phyloP scores from a whole-genome alignment of 2,329 filamentous ascomycete genomes.

The Colletotrichum endophyticum region DNA sequence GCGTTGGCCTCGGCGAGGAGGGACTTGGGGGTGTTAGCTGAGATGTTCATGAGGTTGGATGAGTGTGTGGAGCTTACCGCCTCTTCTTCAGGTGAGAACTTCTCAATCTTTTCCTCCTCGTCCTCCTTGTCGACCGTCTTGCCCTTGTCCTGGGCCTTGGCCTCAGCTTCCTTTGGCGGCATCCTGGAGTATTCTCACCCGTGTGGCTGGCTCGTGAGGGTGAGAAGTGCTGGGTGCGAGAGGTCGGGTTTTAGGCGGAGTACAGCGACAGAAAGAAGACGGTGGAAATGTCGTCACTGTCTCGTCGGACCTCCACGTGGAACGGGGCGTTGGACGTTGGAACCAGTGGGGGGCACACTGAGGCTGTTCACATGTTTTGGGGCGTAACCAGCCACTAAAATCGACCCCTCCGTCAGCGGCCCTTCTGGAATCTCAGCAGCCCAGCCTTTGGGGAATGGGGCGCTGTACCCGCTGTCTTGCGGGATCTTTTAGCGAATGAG shows the following conservation, averaged over 20 bases:
- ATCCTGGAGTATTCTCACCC: neutral
- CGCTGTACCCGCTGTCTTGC: neutral
- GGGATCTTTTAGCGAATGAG: neutral
- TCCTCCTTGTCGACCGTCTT: slow-evolving; percentile 10
- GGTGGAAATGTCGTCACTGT: slow-evolving; percentile 14
- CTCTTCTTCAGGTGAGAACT: slow-evolving; percentile 62
- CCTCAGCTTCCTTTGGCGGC: neutral
- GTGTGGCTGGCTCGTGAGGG: neutral
- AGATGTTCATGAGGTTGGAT: neutral
- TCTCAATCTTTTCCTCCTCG: slow-evolving; percentile 34
- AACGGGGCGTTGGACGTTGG: neutral
- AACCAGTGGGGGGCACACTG: neutral
- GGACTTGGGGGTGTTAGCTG: slow-evolving; percentile 50
- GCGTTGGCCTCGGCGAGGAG: slow-evolving; percentile 74
- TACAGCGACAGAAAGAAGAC: neutral
- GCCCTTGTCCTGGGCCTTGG: slow-evolving; percentile 10
- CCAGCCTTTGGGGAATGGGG: neutral
- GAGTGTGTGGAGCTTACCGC: slow-evolving; percentile 43
- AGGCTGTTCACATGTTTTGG: slow-evolving; percentile 16
- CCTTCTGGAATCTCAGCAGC: neutral
- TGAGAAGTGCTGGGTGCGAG: neutral
- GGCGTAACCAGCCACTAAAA: neutral
- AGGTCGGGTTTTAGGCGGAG: neutral
- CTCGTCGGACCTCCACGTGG: slow-evolving; percentile 8
- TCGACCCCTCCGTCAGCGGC: neutral